A percentile compares a stretch with the other conserved stretches of the same genome.
phyloP scores from a whole-genome alignment of 768 basidiomycete genomes.

The Naganishia vaughanmartiniae region DNA sequence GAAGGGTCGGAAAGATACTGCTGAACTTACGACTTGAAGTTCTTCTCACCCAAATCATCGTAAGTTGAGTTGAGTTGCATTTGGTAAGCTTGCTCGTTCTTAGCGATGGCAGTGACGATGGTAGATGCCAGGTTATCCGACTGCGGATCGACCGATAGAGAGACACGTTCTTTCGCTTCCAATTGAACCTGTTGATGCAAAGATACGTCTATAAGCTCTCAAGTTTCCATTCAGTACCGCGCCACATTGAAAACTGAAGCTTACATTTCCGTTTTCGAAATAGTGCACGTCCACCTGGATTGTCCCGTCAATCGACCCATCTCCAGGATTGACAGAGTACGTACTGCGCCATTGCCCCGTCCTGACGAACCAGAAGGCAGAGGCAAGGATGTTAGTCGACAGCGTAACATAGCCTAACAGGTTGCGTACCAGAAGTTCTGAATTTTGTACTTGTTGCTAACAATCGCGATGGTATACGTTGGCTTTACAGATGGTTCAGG shows the following conservation, averaged over 20 bases:
- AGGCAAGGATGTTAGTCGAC: background rate
- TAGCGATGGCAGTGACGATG: slow-evolving; percentile 60
- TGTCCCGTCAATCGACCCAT: slow-evolving; percentile 65
- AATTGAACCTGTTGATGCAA: slow-evolving; percentile 72
- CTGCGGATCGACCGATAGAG: slow-evolving; percentile 56
- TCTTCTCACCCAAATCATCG: slow-evolving; percentile 85
- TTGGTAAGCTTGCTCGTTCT: slow-evolving; percentile 79
- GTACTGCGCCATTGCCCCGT: slow-evolving; percentile 91
- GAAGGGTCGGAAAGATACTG: background rate
- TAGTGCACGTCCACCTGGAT: slow-evolving; percentile 88
- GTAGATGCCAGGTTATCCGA: slow-evolving; percentile 55
- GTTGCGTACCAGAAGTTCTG: slow-evolving; percentile 78
- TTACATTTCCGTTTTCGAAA: slow-evolving; percentile 93
- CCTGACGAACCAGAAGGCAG: slow-evolving; percentile 56
- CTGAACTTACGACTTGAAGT: slow-evolving; percentile 66
- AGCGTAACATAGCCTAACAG: background rate
- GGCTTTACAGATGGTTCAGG: slow-evolving; percentile 24
- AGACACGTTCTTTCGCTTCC: slow-evolving; percentile 66
- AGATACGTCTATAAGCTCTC: background rate
- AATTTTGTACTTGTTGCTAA: slow-evolving; percentile 95
- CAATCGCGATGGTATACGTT: slow-evolving; percentile 65
- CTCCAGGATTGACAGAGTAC: slow-evolving; percentile 69
- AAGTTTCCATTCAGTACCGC: background rate
- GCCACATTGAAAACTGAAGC: slow-evolving; percentile 37
- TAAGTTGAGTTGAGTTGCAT: slow-evolving; percentile 75